These are phyloP conservation scores for Acer saccharum DNA, from an alignment of 345 rosid species.

Conservation along the genomic window DNA sequence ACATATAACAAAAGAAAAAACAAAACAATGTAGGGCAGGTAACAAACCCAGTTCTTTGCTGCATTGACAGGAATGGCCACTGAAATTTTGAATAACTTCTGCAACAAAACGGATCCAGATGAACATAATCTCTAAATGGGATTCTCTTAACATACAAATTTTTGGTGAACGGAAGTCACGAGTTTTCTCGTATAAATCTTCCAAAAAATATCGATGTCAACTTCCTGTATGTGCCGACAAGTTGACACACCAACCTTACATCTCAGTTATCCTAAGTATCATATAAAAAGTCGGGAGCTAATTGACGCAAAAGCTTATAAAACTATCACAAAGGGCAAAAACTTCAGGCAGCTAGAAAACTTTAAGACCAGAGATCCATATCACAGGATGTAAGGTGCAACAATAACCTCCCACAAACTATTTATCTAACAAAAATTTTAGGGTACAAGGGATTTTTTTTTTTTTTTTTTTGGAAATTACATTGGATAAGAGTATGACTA, in stretches of 20 bases:
- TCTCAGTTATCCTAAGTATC: background rate
- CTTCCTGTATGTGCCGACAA: background rate
- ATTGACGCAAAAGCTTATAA: background rate
- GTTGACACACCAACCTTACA: background rate
- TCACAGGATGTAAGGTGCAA: slow-evolving; percentile 16
- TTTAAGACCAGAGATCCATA: slow-evolving; percentile 4
- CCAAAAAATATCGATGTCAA: background rate
- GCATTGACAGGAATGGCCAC: background rate
- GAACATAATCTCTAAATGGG: background rate
- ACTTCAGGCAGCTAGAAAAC: background rate
- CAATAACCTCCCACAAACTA: slow-evolving; percentile 11
- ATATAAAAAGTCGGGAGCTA: background rate
- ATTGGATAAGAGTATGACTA: slow-evolving; percentile 24
- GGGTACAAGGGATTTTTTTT: background rate
- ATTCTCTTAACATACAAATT: background rate
- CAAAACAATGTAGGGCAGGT: background rate
- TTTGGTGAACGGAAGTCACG: no score
- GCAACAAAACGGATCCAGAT: background rate
- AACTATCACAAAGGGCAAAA: background rate
- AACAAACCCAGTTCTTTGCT: background rate
- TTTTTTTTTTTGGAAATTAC: no score
- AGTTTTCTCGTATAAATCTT: background rate
- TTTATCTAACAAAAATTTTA: background rate
- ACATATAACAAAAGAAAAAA: no score
- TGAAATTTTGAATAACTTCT: background rate